phyloP scores from a whole-genome alignment of 2,329 filamentous ascomycete species.

The Colletotrichum limetticola region DNA sequence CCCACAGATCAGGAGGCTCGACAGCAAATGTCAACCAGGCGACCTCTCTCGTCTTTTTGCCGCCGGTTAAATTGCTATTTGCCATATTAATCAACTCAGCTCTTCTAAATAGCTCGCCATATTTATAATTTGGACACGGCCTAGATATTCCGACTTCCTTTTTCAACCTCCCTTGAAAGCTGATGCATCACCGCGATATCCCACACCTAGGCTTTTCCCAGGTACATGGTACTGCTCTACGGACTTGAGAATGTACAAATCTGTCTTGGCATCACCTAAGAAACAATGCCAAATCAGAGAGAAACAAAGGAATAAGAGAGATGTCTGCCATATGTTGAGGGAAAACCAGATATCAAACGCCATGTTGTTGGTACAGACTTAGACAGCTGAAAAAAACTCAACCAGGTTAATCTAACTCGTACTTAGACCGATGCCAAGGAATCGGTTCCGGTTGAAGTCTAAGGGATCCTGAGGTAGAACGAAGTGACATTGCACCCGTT shows the following conservation, averaged over 20 bases:
- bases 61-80: constrained; percentile 2
- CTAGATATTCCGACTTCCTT: constrained; percentile 17
- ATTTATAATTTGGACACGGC: neutral
- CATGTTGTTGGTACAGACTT: neutral
- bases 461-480: neutral
- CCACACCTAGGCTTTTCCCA: no score
- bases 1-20: neutral
- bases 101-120: neutral
- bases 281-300: no score
- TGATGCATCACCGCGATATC: no score
- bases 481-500: neutral
- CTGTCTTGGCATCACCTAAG: no score
- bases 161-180: neutral
- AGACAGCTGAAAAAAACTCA: neutral
- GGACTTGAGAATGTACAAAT: no score
- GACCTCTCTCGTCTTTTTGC: neutral
- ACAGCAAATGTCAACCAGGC: neutral
- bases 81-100: neutral
- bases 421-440: neutral
- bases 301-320: no score
- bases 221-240: no score
- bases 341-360: neutral
- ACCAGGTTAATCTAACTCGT: neutral
- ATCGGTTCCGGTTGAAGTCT: neutral
- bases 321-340: no score